Conservation (phyloP, 139 green algal species). For the Haematococcus lacustris region DNA sequence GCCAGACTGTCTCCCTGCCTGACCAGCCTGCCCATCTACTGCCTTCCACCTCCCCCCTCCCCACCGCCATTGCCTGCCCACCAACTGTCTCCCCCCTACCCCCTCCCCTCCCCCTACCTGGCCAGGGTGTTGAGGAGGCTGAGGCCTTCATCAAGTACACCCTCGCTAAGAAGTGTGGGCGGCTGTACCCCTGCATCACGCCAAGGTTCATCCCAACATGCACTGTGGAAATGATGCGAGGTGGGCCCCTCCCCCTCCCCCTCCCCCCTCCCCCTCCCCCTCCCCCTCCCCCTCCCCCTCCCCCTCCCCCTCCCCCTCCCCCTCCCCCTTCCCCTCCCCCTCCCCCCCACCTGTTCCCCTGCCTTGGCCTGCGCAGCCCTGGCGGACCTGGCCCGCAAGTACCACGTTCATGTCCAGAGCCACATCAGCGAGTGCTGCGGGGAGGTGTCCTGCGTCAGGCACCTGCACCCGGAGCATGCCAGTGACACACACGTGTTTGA, state of each 20-base stretch:
- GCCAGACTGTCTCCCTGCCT: too few relatives aligned
- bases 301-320: too few relatives aligned
- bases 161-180: slow-evolving; percentile 27
- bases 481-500: slow-evolving; percentile 46
- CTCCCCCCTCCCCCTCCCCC: too few relatives aligned
- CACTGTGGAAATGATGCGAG: slow-evolving; percentile 46
- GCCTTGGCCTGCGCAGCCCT: slow-evolving; percentile 19
- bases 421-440: slow-evolving; percentile 49
- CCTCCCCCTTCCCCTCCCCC: too few relatives aligned
- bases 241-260: not conserved
- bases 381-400: slow-evolving; percentile 28
- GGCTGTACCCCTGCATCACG: slow-evolving; percentile 52
- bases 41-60: too few relatives aligned
- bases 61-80: too few relatives aligned
- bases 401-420: slow-evolving; percentile 33
- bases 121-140: slow-evolving; percentile 4
- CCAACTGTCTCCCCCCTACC: too few relatives aligned
- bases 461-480: slow-evolving; percentile 43
- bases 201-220: slow-evolving; percentile 71
- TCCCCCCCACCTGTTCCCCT: too few relatives aligned
- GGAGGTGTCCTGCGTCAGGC: slow-evolving; percentile 39
- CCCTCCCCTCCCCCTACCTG: too few relatives aligned
- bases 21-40: too few relatives aligned
- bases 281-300: too few relatives aligned
- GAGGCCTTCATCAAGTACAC: slow-evolving; percentile 24